Percentiles rank a stretch among this genome's conserved stretches.
Conservation (phyloP, 225 moss, liverwort and hornwort genomes). For the Rhytidiadelphus loreus region DNA sequence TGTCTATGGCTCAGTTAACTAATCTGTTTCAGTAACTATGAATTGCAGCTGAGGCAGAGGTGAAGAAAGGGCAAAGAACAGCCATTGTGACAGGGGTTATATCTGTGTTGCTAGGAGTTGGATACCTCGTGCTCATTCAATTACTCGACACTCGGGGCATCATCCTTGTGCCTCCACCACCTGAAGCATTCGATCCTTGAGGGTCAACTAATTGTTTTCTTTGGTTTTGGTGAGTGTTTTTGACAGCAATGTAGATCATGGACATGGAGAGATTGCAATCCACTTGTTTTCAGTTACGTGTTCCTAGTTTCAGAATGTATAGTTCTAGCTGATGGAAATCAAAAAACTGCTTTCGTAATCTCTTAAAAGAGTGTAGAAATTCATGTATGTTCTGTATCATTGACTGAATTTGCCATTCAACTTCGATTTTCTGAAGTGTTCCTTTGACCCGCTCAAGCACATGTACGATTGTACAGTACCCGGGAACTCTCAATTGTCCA, state of each 20-base stretch:
- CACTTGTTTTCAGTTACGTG: not conserved
- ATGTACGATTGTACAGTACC: not conserved
- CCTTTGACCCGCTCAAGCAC: not conserved
- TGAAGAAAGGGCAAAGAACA: conserved; percentile 44
- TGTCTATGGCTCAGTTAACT: not conserved
- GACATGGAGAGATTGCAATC: not conserved
- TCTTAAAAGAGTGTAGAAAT: not conserved
- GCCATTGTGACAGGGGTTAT: conserved; percentile 66
- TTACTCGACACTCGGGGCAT: conserved; percentile 78
- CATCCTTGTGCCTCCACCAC: conserved; percentile 63
- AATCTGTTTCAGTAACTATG: not conserved
- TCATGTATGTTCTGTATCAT: not conserved
- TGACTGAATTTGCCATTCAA: not conserved
- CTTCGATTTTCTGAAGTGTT: not conserved
- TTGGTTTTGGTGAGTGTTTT: not conserved
- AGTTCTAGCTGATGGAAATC: not conserved
- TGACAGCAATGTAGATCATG: not conserved
- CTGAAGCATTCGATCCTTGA: conserved; percentile 71
- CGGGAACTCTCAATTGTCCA: no score
- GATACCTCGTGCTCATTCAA: conserved; percentile 67
- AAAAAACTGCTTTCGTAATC: not conserved
- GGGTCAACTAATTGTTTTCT: not conserved
- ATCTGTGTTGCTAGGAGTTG: conserved; percentile 67
- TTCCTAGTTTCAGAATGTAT: not conserved
- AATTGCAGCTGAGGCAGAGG: conserved; percentile 34